phyloP scores from a whole-genome alignment of 371 early-diverging fungal species.

The Rhizopus delemar region DNA sequence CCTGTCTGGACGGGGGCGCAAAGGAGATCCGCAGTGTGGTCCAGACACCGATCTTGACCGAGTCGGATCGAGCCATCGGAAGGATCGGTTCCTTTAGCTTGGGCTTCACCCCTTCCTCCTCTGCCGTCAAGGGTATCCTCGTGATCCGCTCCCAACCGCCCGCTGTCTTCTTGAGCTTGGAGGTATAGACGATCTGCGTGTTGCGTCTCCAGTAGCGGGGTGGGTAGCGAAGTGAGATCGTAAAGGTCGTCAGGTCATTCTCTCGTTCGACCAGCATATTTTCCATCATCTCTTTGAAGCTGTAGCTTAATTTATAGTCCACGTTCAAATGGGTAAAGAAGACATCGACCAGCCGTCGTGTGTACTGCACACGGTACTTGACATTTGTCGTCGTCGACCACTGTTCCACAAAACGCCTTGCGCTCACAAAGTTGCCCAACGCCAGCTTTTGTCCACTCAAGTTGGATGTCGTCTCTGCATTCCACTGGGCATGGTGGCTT shows the following conservation, averaged over 20 bases:
- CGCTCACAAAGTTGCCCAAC: constrained; percentile 13
- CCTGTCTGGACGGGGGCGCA: background rate
- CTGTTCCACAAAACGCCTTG: constrained; percentile 19
- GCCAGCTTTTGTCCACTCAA: constrained; percentile 9
- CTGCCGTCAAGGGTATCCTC: constrained; percentile 24
- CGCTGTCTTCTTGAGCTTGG: background rate
- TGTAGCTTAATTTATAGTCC: constrained; percentile 32
- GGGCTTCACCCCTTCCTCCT: background rate
- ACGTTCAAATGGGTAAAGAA: constrained; percentile 29
- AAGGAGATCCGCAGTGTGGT: constrained; percentile 39
- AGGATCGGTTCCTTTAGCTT: constrained; percentile 13
- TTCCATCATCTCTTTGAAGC: constrained; percentile 34
- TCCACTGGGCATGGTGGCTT: background rate
- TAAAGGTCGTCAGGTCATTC: constrained; percentile 16
- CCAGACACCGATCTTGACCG: constrained; percentile 40
- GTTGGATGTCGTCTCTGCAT: too few species aligned
- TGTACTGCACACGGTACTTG: constrained; percentile 21
- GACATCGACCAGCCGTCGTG: constrained; percentile 25
- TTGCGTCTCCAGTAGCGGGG: constrained; percentile 34
- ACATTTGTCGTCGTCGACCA: constrained; percentile 12
- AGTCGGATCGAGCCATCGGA: constrained; percentile 16
- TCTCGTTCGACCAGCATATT: constrained; percentile 32
- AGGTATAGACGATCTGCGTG: constrained; percentile 3
- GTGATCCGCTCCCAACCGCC: constrained; percentile 34
- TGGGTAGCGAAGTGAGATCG: constrained; percentile 34